phyloP scores from a whole-genome alignment of 2,329 filamentous ascomycete genomes.

The Aphanocladium album region DNA sequence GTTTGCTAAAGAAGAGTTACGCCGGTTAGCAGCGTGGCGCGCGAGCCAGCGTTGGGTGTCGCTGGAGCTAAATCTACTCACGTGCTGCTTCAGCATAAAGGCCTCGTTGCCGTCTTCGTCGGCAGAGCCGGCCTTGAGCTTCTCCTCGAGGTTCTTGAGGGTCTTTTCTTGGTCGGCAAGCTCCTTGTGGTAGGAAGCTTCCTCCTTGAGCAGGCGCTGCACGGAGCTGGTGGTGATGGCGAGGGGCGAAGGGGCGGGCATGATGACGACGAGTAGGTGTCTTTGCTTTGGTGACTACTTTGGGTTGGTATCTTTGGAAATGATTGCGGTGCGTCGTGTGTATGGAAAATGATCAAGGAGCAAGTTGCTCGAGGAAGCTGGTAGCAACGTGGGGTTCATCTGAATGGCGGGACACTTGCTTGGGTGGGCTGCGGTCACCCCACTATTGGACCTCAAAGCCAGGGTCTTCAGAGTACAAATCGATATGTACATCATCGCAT shows the following conservation, averaged over 20 bases:
- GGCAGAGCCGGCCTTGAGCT: conserved; percentile 43
- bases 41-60: too few relatives aligned
- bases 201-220: conserved; percentile 83
- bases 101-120: conserved; percentile 69
- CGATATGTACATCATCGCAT: too few relatives aligned
- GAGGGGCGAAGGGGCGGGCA: conserved; percentile 74
- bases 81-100: conserved; percentile 82
- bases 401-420: background rate
- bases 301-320: background rate
- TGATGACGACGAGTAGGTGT: conserved; percentile 31
- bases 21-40: conserved; percentile 6
- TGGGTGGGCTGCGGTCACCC: background rate
- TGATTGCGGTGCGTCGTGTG: background rate
- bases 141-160: conserved; percentile 62
- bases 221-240: conserved; percentile 76
- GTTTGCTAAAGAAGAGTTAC: conserved; percentile 50
- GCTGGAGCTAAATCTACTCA: conserved; percentile 39
- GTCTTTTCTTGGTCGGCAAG: conserved; percentile 67
- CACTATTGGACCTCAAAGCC: background rate
- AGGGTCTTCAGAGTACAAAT: background rate
- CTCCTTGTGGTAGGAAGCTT: conserved; percentile 85
- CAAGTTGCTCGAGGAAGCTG: background rate
- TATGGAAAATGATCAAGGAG: background rate
- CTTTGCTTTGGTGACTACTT: background rate
- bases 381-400: background rate